Percentiles rank a stretch among this genome's conserved stretches.
These are phyloP conservation scores for Hypoxylon trugodes DNA, from an alignment of 495 filamentous ascomycete genomes.

Conservation along the genomic window DNA sequence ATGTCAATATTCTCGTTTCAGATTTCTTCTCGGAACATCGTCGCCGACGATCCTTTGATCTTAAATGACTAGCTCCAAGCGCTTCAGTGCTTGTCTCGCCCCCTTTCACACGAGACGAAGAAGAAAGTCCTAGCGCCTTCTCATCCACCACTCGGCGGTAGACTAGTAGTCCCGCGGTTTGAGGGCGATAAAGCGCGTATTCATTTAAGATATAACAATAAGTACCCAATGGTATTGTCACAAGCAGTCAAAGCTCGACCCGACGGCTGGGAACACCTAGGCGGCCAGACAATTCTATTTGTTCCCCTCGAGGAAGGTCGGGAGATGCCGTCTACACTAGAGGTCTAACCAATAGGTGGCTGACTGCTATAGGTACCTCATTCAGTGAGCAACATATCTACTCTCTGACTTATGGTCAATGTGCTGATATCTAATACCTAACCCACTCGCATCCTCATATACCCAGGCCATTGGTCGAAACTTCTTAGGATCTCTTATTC, in stretches of 20 bases:
- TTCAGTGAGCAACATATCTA: no score
- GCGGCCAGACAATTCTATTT: background rate
- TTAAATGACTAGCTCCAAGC: constrained; percentile 27
- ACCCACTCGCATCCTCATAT: no score
- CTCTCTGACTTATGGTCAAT: no score
- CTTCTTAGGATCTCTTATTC: no score
- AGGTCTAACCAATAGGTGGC: background rate
- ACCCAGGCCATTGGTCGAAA: no score
- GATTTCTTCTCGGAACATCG: constrained; percentile 26
- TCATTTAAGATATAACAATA: constrained; percentile 7
- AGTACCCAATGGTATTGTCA: constrained; percentile 15
- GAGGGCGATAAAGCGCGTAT: constrained; percentile 19
- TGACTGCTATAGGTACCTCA: no score
- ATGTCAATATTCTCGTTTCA: constrained; percentile 32
- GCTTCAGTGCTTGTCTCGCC: constrained; percentile 9
- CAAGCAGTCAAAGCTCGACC: constrained; percentile 15
- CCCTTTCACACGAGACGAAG: constrained; percentile 11
- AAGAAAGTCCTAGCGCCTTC: background rate
- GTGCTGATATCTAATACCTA: no score
- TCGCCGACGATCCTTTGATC: constrained; percentile 36
- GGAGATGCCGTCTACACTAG: constrained; percentile 3
- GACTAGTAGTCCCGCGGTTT: constrained; percentile 3
- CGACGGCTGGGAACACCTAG: constrained; percentile 24
- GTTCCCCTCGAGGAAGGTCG: background rate
- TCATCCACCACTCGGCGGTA: constrained; percentile 4